Conservation (phyloP, 2,329 filamentous ascomycete genomes). For the Neoarthrinium moseri region DNA sequence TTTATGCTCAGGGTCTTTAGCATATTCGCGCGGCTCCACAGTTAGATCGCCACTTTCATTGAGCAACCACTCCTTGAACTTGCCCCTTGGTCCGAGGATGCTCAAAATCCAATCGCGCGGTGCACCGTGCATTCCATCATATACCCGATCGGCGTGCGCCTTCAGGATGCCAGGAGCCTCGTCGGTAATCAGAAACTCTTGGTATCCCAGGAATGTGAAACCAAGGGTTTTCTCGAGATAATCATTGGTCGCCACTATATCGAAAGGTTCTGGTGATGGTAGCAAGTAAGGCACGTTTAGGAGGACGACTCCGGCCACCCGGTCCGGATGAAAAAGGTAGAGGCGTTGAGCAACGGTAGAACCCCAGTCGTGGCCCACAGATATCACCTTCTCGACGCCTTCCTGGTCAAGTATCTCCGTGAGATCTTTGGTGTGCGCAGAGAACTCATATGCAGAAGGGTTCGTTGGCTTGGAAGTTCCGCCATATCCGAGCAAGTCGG, state of each 20-base stretch:
- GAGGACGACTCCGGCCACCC: slow-evolving; percentile 38
- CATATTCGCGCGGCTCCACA: slow-evolving; percentile 20
- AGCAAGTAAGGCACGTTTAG: slow-evolving; percentile 40
- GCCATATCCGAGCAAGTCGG: slow-evolving; percentile 36
- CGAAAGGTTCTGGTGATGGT: slow-evolving; percentile 29
- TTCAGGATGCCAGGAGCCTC: slow-evolving; percentile 37
- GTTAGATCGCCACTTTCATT: slow-evolving; percentile 18
- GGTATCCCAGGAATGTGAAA: slow-evolving; percentile 38
- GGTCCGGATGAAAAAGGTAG: slow-evolving; percentile 38
- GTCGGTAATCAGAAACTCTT: slow-evolving; percentile 40
- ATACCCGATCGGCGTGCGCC: slow-evolving; percentile 35
- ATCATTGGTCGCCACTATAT: slow-evolving; percentile 33
- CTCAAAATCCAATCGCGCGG: slow-evolving; percentile 28
- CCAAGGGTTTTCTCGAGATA: slow-evolving; percentile 32
- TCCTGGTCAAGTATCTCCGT: slow-evolving; percentile 39
- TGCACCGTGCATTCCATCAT: slow-evolving; percentile 30
- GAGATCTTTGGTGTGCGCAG: slow-evolving; percentile 35
- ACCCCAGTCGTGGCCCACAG: slow-evolving; percentile 52
- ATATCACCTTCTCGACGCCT: slow-evolving; percentile 31
- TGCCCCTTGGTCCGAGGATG: slow-evolving; percentile 34
- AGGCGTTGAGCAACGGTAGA: slow-evolving; percentile 35
- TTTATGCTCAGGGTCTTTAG: slow-evolving; percentile 19
- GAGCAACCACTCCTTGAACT: slow-evolving; percentile 27
- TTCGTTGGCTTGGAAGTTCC: slow-evolving; percentile 39
- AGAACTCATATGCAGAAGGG: slow-evolving; percentile 31